Base-by-base conservation (phyloP, 2,329 filamentous ascomycete species). In the Colletotrichum musicola region DNA sequence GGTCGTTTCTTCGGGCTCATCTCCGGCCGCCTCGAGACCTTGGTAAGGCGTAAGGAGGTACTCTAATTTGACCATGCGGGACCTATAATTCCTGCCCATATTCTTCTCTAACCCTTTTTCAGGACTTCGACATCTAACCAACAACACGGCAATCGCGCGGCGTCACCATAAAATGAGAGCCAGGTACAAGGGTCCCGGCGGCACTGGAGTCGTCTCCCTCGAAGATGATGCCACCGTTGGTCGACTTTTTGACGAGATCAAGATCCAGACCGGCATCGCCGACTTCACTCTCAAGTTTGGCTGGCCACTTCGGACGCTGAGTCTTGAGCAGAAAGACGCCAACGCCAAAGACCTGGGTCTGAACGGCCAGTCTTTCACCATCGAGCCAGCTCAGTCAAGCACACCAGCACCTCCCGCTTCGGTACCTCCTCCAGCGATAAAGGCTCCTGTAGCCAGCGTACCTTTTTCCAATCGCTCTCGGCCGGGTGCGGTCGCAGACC, bases 281-380 rank as follows among this genome's bases (percentile, higher is more conserved):
- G 83, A 84, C 14, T 94, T 95, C 75, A 88, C 92, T 50, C 83
- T 97, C 71, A 97, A 96, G 83, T 93, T 92, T 80, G 94, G 94
- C 42, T 97, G 92, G 74, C 95, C 95, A 1, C 90, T 93, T 25
- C 89, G 91, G 75, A 83, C 89, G 0, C 85, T 98, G 16, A 84
- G 89, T 42, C 82, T 91, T 10, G 84, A 87, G 35, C 83, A 88
- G 66, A 77, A 80, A 72, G 75, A 78, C 77, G 38, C 86, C 81
- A 71, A 81, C 74, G 71, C 86, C 88, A 74, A 83, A 77, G 82
- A 79, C 22, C 79, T 84, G 13, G 84, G 81, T 49, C 81, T 85
- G 49, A 82, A 83, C 68, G 83, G 82, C 53, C 86, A 87, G 74
- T 85, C 80, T 6, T 78, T 88, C 3, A 86, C 85, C 4, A 78